Base-by-base conservation (phyloP, 345 rosid genomes). In the Populus davidiana region DNA sequence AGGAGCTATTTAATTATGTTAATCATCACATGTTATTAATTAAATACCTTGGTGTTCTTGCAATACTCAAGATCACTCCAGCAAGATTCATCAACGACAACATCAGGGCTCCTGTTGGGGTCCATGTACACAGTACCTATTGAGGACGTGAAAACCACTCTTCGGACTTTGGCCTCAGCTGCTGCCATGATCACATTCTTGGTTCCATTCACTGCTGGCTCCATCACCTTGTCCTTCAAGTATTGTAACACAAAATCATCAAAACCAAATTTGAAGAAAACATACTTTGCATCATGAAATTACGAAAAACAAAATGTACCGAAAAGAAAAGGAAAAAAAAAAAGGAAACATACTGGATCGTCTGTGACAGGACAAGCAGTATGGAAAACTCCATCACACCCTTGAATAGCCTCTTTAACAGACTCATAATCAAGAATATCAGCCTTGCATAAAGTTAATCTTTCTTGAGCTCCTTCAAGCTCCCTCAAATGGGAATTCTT, bases 21-120 rank as follows among this genome's bases (percentile, higher is more conserved):
- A 41, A 41, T 41, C 44, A 41, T 41, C 44, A 41, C 3, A 10
- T 41, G 44, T 11, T 41, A 3, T 6, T 61, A 13, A 50, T 0
- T 33, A 59, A 8, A 20, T 5, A 91, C 99, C 97, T 88, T 96
- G 2, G 98, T 96, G 78, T 87, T 92, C 86, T 93, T 93, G 93
- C 99, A 96, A 64, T 86, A 96, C 25, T 93, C 99, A 9, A 92
- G 97, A 73, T 96, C 98, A 75, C 99, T 96, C 98, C 99, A 93
- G 68, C 98, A 93, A 5, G 90, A 91, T 80, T 96, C 99, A 47
- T 96, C 99, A 5, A 96, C 94, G 11, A 90, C 85, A 11, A 76
- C 84, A 49, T 92, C 94, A 0, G 97, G 93, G 74, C 85, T 76
- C 62, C 98, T 81, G 73, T 88, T 92, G 20, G 98, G 99, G 78